phyloP scores from a whole-genome alignment of 495 filamentous ascomycete genomes.

The Friedmanniomyces simplex region DNA sequence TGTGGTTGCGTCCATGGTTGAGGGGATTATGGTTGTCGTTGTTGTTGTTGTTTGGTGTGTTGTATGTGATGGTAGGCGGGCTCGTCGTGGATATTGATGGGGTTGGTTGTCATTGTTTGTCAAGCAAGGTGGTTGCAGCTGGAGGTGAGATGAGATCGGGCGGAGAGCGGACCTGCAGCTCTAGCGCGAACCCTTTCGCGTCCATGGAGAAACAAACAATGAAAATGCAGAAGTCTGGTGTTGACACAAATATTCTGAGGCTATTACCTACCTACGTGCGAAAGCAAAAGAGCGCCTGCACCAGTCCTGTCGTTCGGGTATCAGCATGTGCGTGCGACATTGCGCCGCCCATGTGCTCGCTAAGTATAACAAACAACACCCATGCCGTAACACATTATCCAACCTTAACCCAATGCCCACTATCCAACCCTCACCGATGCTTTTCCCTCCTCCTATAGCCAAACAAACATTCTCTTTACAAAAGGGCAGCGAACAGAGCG shows the following conservation, averaged over 20 bases:
- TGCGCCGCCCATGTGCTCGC: neutral
- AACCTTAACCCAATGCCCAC: neutral
- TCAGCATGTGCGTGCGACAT: neutral
- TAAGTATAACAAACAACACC: no score
- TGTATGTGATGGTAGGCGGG: neutral
- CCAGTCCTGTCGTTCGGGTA: neutral
- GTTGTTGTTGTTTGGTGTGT: neutral
- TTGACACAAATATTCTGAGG: no score
- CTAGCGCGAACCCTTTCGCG: neutral
- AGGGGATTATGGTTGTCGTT: slow-evolving; percentile 5
- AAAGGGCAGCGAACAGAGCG: slow-evolving; percentile 21
- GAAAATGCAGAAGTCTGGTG: neutral
- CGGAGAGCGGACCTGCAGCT: neutral
- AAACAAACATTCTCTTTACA: slow-evolving; percentile 15
- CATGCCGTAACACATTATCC: neutral
- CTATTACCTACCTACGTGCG: neutral
- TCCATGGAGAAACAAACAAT: neutral
- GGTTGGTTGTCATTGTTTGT: neutral
- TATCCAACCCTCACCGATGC: neutral
- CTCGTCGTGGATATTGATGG: neutral
- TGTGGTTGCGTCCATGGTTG: slow-evolving; percentile 40
- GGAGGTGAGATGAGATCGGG: neutral
- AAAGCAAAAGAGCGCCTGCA: neutral
- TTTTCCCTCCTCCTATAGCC: neutral
- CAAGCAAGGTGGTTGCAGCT: neutral